phyloP scores from a whole-genome alignment of 495 filamentous ascomycete genomes.

The Recurvomyces mirabilis region DNA sequence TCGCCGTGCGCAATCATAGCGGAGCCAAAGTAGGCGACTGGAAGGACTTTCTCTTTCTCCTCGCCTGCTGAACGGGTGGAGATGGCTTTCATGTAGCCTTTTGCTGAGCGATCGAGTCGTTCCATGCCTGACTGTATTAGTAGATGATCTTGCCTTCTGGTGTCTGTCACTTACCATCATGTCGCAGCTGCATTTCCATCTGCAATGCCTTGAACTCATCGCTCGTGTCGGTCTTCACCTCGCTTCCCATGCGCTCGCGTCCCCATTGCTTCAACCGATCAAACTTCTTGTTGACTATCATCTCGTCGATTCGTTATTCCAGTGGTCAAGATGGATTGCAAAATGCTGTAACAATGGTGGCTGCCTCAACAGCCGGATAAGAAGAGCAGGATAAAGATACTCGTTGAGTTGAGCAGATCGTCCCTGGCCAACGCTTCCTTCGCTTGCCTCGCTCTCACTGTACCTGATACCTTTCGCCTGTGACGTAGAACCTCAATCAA shows the following conservation, averaged over 20 bases:
- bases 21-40: constrained; percentile 69
- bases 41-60: constrained; percentile 74
- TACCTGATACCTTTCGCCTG: no score
- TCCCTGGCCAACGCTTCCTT: no score
- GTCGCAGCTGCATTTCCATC: constrained; percentile 80
- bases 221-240: constrained; percentile 75
- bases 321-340: no score
- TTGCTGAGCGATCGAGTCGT: constrained; percentile 82
- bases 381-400: no score
- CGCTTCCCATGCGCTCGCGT: constrained; percentile 90
- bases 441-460: no score
- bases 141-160: no score
- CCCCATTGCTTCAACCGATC: constrained; percentile 98
- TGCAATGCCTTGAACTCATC: constrained; percentile 93
- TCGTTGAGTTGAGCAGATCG: no score
- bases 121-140: constrained; percentile 96
- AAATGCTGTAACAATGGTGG: no score
- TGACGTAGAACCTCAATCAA: no score
- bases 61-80: constrained; percentile 76
- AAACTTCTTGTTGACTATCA: constrained; percentile 95
- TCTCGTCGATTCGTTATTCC: no score
- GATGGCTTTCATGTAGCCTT: constrained; percentile 76
- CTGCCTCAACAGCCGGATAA: no score
- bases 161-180: constrained; percentile 81
- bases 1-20: constrained; percentile 88